These are phyloP conservation scores for Hanseniaspora mollemarum DNA, from an alignment of 805 yeast species.

Conservation along the genomic window DNA sequence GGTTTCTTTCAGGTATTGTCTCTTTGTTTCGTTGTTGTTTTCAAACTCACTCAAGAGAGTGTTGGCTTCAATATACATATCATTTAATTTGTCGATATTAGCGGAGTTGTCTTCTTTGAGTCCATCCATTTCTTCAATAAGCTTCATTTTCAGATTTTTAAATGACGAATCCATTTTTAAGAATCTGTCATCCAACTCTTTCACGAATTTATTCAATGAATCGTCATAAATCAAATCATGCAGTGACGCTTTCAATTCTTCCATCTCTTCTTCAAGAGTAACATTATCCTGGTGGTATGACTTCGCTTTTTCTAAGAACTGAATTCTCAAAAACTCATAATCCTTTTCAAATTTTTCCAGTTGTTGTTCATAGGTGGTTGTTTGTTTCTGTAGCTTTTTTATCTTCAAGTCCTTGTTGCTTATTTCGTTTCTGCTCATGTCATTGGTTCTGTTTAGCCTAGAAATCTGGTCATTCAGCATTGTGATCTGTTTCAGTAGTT, in stretches of 20 bases:
- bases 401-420: conserved; percentile 13
- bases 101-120: conserved; percentile 8
- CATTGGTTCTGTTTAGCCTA: conserved; percentile 2
- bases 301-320: background rate
- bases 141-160: background rate
- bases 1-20: background rate
- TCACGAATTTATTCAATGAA: background rate
- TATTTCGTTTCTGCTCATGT: conserved; percentile 10
- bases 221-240: background rate
- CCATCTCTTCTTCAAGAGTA: background rate
- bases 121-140: conserved; percentile 5
- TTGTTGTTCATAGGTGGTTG: background rate
- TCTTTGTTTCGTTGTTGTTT: conserved; percentile 4
- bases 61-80: background rate
- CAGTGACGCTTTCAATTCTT: background rate
- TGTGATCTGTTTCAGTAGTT: conserved; percentile 32
- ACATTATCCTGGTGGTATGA: background rate
- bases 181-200: conserved; percentile 2
- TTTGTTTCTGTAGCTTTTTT: conserved; percentile 8
- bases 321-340: conserved; percentile 12
- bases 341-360: conserved; percentile 11
- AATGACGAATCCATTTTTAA: conserved; percentile 6
- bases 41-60: conserved; percentile 5
- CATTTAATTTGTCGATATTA: conserved; percentile 5
- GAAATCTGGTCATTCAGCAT: conserved; percentile 9